phyloP scores from a whole-genome alignment of 1,284 basidiomycete genomes.

The Sporisorium reilianum region DNA sequence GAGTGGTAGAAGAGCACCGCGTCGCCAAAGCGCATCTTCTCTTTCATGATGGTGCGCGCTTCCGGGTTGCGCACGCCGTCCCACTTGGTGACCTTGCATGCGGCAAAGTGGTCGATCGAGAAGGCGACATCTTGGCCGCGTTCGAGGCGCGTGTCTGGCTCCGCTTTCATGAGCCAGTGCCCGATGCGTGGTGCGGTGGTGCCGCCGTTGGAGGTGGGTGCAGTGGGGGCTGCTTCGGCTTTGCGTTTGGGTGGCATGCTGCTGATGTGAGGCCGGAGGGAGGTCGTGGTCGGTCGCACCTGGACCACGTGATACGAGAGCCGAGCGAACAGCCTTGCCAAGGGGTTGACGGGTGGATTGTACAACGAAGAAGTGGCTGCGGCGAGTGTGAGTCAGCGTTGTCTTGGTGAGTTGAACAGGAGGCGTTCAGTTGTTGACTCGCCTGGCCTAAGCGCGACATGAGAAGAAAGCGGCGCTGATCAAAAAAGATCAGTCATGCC shows the following conservation, averaged over 20 bases:
- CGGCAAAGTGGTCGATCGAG: conserved; percentile 55
- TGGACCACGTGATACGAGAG: conserved; percentile 5
- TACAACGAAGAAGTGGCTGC: no score
- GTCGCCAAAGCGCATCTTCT: conserved; percentile 83
- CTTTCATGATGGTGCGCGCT: conserved; percentile 89
- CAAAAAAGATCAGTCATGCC: conserved; percentile 31
- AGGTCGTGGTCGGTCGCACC: conserved; percentile 1
- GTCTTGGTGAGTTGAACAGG: not conserved
- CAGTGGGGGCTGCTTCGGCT: not conserved
- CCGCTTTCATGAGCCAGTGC: conserved; percentile 67
- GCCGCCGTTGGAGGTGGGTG: not conserved
- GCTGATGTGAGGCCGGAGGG: not conserved
- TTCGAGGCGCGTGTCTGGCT: conserved; percentile 61
- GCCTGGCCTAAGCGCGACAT: conserved; percentile 16
- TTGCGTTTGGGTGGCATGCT: conserved; percentile 42
- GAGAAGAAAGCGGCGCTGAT: conserved; percentile 7
- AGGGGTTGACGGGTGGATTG: no score
- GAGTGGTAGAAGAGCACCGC: conserved; percentile 88
- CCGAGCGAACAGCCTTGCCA: not conserved
- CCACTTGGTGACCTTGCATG: conserved; percentile 78
- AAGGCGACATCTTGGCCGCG: conserved; percentile 63
- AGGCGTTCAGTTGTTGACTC: not conserved
- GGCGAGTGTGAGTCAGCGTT: conserved; percentile 12
- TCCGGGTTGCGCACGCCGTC: conserved; percentile 92
- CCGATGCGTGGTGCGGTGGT: not conserved